These are phyloP conservation scores for Neodidymelliopsis sp. DNA, from an alignment of 2,329 filamentous ascomycete species.

Conservation along the genomic window DNA sequence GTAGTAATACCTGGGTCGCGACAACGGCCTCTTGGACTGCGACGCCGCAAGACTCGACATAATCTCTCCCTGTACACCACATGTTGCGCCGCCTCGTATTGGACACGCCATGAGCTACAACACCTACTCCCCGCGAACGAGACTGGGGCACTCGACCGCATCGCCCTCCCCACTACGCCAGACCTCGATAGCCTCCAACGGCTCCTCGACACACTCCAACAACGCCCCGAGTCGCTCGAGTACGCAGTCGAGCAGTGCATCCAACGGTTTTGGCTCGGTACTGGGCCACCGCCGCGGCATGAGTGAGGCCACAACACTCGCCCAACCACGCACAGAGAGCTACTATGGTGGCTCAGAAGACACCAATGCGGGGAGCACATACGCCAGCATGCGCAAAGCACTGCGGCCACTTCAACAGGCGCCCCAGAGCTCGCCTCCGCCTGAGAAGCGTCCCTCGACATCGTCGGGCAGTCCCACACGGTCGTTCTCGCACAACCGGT, in stretches of 20 bases:
- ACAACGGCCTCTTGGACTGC: conserved; percentile 35
- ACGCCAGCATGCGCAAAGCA: conserved; percentile 76
- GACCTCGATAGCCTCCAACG: conserved; percentile 74
- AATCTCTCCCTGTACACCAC: conserved; percentile 33
- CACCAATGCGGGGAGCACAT: conserved; percentile 67
- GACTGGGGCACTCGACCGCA: conserved; percentile 49
- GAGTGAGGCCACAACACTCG: conserved; percentile 72
- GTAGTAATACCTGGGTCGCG: conserved; percentile 39
- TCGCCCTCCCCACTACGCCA: conserved; percentile 63
- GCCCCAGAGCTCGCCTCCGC: conserved; percentile 43
- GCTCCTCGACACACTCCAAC: conserved; percentile 72
- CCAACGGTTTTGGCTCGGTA: conserved; percentile 61
- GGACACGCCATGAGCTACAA: conserved; percentile 46
- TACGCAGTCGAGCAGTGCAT: conserved; percentile 76
- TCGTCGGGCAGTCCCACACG: conserved; percentile 25
- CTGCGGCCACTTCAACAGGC: conserved; percentile 63
- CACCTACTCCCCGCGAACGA: conserved; percentile 47
- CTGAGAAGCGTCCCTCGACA: conserved; percentile 27
- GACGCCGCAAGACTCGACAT: conserved; percentile 22
- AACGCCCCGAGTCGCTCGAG: conserved; percentile 69
- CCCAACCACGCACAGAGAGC: conserved; percentile 59
- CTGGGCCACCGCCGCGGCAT: conserved; percentile 74
- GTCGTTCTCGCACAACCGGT: conserved; percentile 37
- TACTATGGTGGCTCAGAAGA: conserved; percentile 50
- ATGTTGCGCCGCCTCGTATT: conserved; percentile 33